phyloP scores from a whole-genome alignment of 305 asterid genomes.

The Plantago lanceolata region DNA sequence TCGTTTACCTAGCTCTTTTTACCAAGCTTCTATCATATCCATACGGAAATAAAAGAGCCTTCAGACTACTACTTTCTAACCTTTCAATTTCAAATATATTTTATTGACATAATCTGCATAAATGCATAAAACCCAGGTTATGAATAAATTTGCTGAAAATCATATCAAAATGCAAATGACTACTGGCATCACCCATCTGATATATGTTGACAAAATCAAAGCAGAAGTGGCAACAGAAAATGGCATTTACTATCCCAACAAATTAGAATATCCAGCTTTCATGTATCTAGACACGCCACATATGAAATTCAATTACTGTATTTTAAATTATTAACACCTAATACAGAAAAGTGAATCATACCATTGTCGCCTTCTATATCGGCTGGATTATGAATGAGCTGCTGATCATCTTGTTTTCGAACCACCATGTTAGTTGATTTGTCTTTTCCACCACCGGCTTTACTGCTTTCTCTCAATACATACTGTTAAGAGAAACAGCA shows the following conservation, averaged over 20 bases:
- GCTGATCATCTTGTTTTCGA: constrained; percentile 49
- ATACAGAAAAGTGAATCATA: constrained; percentile 21
- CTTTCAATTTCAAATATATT: not conserved
- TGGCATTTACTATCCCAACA: not conserved
- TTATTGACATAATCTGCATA: constrained; percentile 4
- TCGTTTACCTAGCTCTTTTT: not conserved
- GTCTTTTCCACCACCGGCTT: constrained; percentile 46
- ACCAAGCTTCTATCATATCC: not conserved
- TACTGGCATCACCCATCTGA: not conserved
- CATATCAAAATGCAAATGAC: not conserved
- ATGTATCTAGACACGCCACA: constrained; percentile 11
- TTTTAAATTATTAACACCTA: not conserved
- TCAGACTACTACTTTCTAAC: not conserved
- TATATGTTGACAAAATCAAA: constrained; percentile 1
- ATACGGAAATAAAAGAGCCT: not conserved
- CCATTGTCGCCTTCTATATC: constrained; percentile 51
- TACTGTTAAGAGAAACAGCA: constrained; percentile 45
- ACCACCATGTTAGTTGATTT: constrained; percentile 43
- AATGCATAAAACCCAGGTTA: not conserved
- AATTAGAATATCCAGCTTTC: constrained; percentile 2
- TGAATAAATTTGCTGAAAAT: not conserved
- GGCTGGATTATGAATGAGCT: constrained; percentile 36
- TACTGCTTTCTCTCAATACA: constrained; percentile 53
- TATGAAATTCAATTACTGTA: not conserved
- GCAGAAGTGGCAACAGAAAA: not conserved